Base-by-base conservation (phyloP, 2,329 filamentous ascomycete species). In the Diaporthe capsici region DNA sequence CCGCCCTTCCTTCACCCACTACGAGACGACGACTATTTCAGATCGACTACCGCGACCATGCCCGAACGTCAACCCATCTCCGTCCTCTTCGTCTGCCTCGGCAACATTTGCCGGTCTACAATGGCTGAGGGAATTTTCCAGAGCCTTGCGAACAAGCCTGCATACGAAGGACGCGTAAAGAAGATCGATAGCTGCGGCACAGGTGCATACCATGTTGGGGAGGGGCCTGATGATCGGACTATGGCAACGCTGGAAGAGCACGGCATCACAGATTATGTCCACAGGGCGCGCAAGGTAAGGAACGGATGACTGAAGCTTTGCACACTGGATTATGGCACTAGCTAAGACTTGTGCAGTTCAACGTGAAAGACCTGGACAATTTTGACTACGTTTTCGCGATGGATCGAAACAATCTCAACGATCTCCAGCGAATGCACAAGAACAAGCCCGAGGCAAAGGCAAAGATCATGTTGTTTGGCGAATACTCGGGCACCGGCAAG, bases 321-420 rank as follows among this genome's bases (percentile, higher is more conserved):
- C 55, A 42, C 10, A 13, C 12, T 31, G 17, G 44, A 37, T 15
- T 6, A 22, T 13, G 28, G 31, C 73, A n/a, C 44, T 20, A 42
- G 53, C 70, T 75, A 67, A 77, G 51, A 31, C n/a, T 3, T 25
- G 71, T 60, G 60, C 74, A 91, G 89, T 83, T 92, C 68, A 85
- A 86, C 6, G 84, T 88, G 1, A 89, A 90, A 71, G 97, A 99
- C 84, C 97, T 98, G 80, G 87, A 92, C 74, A 88, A 90, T 22
- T 98, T 98, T 81, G 95, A 98, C 84, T 98, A 98, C 85, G 92
- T 99, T 76, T 92, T 99, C 75, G 96, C 94, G 76, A 99, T 99
- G 97, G 97, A 99, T 82, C 88, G 91, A 67, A 91, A 92, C 61
- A 98, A 98, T 83, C 87, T 98, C 60, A 87, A 89, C 12, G 91